Evolutionary conservation across 345 rosid species (phyloP).

Genomic region (Dipteronia dyeriana): DNA sequence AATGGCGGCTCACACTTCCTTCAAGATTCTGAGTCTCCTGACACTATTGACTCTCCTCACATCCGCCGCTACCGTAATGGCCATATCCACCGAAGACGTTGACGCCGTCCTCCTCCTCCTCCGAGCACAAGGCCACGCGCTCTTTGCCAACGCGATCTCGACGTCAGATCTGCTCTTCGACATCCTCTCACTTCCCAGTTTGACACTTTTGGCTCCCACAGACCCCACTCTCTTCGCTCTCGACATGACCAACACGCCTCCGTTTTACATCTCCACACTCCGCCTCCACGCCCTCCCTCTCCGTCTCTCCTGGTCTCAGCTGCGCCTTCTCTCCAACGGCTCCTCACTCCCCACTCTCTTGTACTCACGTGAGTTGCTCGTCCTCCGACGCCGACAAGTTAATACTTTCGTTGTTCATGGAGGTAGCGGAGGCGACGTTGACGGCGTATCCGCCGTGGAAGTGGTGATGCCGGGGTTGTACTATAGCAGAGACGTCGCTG

Average conservation of each 20-base stretch:
- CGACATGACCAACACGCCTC: constrained; percentile 47
- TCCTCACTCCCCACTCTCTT: constrained; percentile 42
- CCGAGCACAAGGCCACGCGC: constrained; percentile 43
- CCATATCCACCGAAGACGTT: constrained; percentile 38
- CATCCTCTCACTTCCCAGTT: constrained; percentile 39
- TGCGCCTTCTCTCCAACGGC: constrained; percentile 33
- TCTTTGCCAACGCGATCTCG: constrained; percentile 56
- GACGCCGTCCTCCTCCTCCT: constrained; percentile 41
- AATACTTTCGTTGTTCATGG: constrained; percentile 21
- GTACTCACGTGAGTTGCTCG: constrained; percentile 31
- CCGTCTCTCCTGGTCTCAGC: constrained; percentile 40
- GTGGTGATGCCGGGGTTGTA: constrained; percentile 40
- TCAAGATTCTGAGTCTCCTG: constrained; percentile 2
- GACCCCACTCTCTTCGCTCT: constrained; percentile 45
- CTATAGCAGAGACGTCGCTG: constrained; percentile 40
- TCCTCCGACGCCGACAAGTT: constrained; percentile 15
- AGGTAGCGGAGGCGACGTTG: neutral
- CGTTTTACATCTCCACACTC: constrained; percentile 45
- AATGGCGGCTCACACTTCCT: neutral
- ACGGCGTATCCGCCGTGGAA: neutral
- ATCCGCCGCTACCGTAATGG: constrained; percentile 24
- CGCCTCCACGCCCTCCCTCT: constrained; percentile 43
- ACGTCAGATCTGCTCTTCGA: constrained; percentile 52
- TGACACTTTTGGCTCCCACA: constrained; percentile 44
- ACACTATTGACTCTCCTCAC: constrained; percentile 22